Evolutionary conservation across 768 basidiomycete genomes (phyloP).

Genomic region (Boletus insuetus): DNA sequence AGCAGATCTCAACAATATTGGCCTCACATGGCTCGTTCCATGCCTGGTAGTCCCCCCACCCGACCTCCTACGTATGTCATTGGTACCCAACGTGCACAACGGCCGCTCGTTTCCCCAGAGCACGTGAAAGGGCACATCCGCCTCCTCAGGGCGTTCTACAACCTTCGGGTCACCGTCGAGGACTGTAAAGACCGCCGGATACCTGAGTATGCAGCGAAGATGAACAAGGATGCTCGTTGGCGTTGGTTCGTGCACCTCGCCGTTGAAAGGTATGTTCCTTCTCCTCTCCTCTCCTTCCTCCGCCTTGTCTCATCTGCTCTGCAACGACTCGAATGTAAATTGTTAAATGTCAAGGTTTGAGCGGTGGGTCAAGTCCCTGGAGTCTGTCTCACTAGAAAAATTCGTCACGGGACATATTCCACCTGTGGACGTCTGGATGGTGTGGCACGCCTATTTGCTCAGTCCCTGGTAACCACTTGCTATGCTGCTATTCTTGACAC

Average conservation of each 20-base stretch:
- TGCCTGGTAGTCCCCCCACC: background rate
- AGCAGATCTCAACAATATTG: no score
- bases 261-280: constrained; percentile 32
- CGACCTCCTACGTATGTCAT: constrained; percentile 14
- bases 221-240: constrained; percentile 34
- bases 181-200: constrained; percentile 26
- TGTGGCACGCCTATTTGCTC: constrained; percentile 42
- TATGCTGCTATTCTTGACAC: background rate
- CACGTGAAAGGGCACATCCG: constrained; percentile 36
- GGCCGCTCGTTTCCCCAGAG: constrained; percentile 30
- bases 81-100: constrained; percentile 13
- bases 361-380: constrained; percentile 30
- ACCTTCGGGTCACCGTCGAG: constrained; percentile 29
- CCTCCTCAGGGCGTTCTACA: constrained; percentile 33
- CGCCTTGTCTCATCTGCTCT: background rate
- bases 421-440: constrained; percentile 41
- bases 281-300: background rate
- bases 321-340: background rate
- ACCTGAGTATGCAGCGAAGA: constrained; percentile 21
- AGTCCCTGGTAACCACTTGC: constrained; percentile 30
- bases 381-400: constrained; percentile 23
- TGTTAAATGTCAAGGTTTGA: constrained; percentile 29
- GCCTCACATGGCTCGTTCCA: constrained; percentile 1
- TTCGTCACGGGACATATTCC: constrained; percentile 30
- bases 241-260: constrained; percentile 40